Base-by-base conservation (phyloP, 1,139 yeast genomes). In the Debaryomyces coudertii region DNA sequence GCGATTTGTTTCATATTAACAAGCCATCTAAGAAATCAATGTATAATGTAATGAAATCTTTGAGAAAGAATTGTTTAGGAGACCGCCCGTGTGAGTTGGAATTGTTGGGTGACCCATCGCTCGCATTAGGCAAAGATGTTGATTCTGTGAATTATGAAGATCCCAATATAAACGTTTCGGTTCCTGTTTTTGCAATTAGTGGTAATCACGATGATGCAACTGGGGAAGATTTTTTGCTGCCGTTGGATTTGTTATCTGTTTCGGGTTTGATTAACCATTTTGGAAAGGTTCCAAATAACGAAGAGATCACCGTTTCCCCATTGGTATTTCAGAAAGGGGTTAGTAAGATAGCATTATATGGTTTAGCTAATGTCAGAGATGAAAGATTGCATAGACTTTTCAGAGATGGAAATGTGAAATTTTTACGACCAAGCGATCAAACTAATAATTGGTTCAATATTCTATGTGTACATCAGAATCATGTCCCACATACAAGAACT, bases 191-290 rank as follows among this genome's bases (percentile, higher is more conserved):
- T 73, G 95, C 95, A 8, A 93, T 95, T 7, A 84, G 93, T 47
- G 99, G 99, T 2, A 93, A 93, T 58, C 99, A 93, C 63, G 99
- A 93, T 64, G 99, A 93, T 66, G 90, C 97, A 1, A 88, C 97
- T 0, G 99, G 99, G 0, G 88, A 84, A 43, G 87, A 87, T 2
- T 69, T 90, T 49, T 70, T 93, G n/a, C 85, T 92, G 52, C 97
- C 99, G 0, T 73, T 93, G 72, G 99, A 93, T 63, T 70, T 95
- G 2, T 68, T 95, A 14, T 82, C 90, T 25, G 90, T 87, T 2
- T 71, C 90, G 0, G 99, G 99, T 0, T 69, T 92, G 42, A 70
- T 93, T 24, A 93, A 95, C 63, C 95, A 92, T 68, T 92, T 90
- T 65, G 99, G 99, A 1, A 80, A 88, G 55, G 87, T 90, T 2